Evolutionary conservation across 163 green algal genomes (phyloP).

Genomic region (Botryococcus braunii): DNA sequence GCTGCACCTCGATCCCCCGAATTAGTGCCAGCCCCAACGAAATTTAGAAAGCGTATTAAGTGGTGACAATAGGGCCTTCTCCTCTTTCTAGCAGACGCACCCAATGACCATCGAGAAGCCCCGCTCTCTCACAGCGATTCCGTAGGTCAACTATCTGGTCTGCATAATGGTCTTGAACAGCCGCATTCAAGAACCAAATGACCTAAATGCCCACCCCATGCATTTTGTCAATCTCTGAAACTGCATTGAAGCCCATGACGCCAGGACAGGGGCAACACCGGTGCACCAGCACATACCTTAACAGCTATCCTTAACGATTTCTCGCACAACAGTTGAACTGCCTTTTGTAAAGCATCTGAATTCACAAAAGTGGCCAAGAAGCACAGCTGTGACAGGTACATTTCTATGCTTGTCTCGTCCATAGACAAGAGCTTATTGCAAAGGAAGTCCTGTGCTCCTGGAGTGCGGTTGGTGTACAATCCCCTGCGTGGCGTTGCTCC

Average conservation of each 20-base stretch:
- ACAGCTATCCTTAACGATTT: constrained; percentile 74
- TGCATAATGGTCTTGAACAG: too few relatives aligned
- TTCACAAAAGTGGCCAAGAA: constrained; percentile 67
- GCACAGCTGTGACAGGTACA: constrained; percentile 77
- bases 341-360: constrained; percentile 55
- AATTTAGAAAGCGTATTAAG: too few relatives aligned
- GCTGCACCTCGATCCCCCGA: too few relatives aligned
- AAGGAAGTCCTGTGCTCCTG: constrained; percentile 81
- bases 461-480: constrained; percentile 65
- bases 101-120: constrained; percentile 69
- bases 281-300: constrained; percentile 51
- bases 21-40: too few relatives aligned
- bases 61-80: too few relatives aligned
- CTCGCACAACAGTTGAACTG: constrained; percentile 69
- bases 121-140: constrained; percentile 62
- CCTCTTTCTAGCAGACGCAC: too few relatives aligned
- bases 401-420: constrained; percentile 62
- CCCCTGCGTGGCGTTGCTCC: too few relatives aligned
- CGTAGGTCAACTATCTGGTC: constrained; percentile 41
- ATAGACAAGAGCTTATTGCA: constrained; percentile 83
- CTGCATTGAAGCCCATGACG: background rate
- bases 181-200: too few relatives aligned
- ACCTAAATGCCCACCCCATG: too few relatives aligned
- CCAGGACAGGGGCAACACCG: background rate
- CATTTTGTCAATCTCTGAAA: background rate